Evolutionary conservation across 2,329 filamentous ascomycete genomes (phyloP), one percentile per base, ranked within the genome.

Genomic region (Drechmeria coniospora): DNA sequence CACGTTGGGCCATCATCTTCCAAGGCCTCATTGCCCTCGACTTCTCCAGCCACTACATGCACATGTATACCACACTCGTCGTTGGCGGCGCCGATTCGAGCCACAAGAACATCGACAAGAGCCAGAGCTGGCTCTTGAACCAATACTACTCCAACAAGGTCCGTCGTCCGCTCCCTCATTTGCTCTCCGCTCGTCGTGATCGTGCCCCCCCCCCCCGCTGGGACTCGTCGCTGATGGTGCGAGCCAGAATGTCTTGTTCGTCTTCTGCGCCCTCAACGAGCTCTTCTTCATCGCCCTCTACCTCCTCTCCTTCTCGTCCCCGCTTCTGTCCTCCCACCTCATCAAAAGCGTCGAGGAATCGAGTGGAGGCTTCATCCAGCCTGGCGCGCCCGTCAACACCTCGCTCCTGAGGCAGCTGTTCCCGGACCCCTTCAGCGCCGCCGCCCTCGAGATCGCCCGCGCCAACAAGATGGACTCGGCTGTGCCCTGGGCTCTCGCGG

Each of bases 111-210:
- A 76, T 98, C 28, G 83, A 92, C 49, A 77, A 79, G 55, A 80
- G 71, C 50, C 66, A 84, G 51, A 93, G 82, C 61, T 82, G 77
- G 73, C 64, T 95, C 33, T 59, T 98, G 51, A 90, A 93, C 56
- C 63, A 92, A 32, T 98, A 98, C 65, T 98, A 98, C 58, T 87
- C 83, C 37, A 95, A 92, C 64, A 92, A 82, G 69, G 87, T 93
- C 59, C 32, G 70, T 55, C 28, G 25, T 17, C 21, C 14, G 15
- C 22, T 11, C n/a, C n/a, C n/a, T n/a, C n/a, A n/a, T n/a, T n/a
- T n/a, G n/a, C n/a, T n/a, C 8, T 9, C 22, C 29, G 10, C 28
- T 29, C 31, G 37, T 43, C 13, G 46, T 35, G 15, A 25, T 32
- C n/a, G n/a, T n/a, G n/a, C n/a, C n/a, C n/a, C n/a, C n/a, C n/a